Conservation (phyloP, 352 stramenopile species). For the Aphanomyces invadans region DNA sequence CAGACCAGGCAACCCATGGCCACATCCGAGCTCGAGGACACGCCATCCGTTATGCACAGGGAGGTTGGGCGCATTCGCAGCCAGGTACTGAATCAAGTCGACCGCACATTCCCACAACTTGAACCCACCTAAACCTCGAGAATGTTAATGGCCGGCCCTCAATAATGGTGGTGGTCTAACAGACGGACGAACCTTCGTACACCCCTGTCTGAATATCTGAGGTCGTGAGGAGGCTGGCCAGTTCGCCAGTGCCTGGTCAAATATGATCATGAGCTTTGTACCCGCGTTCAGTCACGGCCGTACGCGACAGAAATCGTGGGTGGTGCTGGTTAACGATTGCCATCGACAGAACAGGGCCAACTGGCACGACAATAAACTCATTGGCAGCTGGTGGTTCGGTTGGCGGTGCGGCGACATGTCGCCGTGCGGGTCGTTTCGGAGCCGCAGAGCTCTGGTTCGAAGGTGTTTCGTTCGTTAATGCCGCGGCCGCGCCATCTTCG, state of each 20-base stretch:
- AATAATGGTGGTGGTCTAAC: too few species aligned
- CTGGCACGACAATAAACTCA: slow-evolving; percentile 11
- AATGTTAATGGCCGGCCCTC: not conserved
- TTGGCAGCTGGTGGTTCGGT: not conserved
- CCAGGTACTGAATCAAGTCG: slow-evolving; percentile 47
- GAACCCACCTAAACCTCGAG: slow-evolving; percentile 38
- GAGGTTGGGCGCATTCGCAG: slow-evolving; percentile 36
- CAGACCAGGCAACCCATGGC: slow-evolving; percentile 70
- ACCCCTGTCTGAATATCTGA: slow-evolving; percentile 70
- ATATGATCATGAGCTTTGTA: not conserved
- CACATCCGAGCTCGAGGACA: slow-evolving; percentile 72
- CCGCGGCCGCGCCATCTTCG: not conserved
- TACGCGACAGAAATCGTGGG: slow-evolving; percentile 11
- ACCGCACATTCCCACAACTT: slow-evolving; percentile 81
- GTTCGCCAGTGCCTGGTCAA: slow-evolving; percentile 37
- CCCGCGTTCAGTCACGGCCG: not conserved
- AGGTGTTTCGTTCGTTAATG: not conserved
- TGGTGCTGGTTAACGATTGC: slow-evolving; percentile 16
- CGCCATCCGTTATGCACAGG: slow-evolving; percentile 23
- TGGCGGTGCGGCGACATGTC: not conserved
- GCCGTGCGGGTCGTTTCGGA: not conserved
- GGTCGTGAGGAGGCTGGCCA: slow-evolving; percentile 56
- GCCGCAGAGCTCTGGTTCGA: not conserved
- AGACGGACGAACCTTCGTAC: slow-evolving; percentile 47
- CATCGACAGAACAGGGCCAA: not conserved